Evolutionary conservation across 2,329 filamentous ascomycete species (phyloP), one percentile per base, ranked within the genome.

Genomic region (Aciculosporium take): DNA sequence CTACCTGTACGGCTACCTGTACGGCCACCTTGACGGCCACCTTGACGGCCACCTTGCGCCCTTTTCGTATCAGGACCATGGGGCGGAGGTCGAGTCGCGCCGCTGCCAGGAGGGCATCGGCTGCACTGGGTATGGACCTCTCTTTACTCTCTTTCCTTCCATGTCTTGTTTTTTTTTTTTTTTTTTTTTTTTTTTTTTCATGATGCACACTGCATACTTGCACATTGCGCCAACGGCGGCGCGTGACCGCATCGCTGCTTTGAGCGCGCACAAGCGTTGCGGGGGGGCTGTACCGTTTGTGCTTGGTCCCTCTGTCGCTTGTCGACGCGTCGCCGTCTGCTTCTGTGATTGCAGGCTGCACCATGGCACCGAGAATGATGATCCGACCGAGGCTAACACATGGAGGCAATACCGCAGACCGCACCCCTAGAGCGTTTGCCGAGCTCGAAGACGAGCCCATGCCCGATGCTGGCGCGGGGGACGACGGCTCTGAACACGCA

Each of bases 1-100:
- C n/a, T n/a, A n/a, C n/a, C n/a, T n/a, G n/a, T n/a, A n/a, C n/a
- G n/a, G n/a, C n/a, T n/a, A n/a, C n/a, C n/a, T n/a, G n/a, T n/a
- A n/a, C n/a, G n/a, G n/a, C n/a, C n/a, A n/a, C n/a, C n/a, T n/a
- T n/a, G n/a, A n/a, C n/a, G n/a, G n/a, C n/a, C n/a, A n/a, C n/a
- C n/a, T n/a, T n/a, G n/a, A n/a, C n/a, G n/a, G n/a, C n/a, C n/a
- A n/a, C n/a, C n/a, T n/a, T n/a, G 33, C 13, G 28, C 30, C 20
- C 34, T 12, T 31, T 24, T 43, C 29, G 23, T 27, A 41, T 32
- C 12, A 31, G 29, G 24, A 34, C 23, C 28, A 45, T 45, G 44
- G 66, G 67, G 47, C 65, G 66, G 56, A 61, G 69, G 55, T 69
- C 68, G 48, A 69, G 69, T 47, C 67, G 69, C 58, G 68, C 69